phyloP scores from a whole-genome alignment of 2,329 filamentous ascomycete genomes.

The Lecanosticta acicola region DNA sequence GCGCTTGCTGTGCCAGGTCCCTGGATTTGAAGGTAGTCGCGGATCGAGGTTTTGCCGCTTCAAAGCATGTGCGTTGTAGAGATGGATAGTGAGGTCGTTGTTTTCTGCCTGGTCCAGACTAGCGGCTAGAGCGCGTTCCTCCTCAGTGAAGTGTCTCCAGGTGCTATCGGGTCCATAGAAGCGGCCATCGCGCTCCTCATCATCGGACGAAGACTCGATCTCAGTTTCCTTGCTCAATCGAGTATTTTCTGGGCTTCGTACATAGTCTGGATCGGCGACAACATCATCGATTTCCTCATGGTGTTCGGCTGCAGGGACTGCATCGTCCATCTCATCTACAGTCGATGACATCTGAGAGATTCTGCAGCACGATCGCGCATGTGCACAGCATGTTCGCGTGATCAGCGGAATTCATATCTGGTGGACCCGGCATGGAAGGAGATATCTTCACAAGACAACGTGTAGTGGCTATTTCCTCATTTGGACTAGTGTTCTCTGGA shows the following conservation, averaged over 20 bases:
- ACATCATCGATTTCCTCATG: background rate
- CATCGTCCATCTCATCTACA: slow-evolving; percentile 9
- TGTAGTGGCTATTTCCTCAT: background rate
- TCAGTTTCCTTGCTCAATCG: slow-evolving; percentile 1
- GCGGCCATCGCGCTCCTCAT: slow-evolving; percentile 50
- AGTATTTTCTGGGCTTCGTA: slow-evolving; percentile 1
- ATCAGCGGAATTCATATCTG: too few species aligned
- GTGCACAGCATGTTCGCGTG: too few species aligned
- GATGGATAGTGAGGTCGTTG: slow-evolving; percentile 65
- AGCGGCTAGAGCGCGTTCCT: slow-evolving; percentile 57
- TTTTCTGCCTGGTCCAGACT: slow-evolving; percentile 60
- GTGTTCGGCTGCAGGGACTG: background rate
- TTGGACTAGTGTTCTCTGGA: background rate
- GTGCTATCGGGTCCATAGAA: slow-evolving; percentile 62
- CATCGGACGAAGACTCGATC: slow-evolving; percentile 1
- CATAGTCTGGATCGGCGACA: background rate
- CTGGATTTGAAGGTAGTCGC: slow-evolving; percentile 4
- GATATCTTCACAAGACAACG: background rate
- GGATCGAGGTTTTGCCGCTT: slow-evolving; percentile 45
- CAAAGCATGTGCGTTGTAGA: slow-evolving; percentile 71
- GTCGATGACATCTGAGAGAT: too few species aligned
- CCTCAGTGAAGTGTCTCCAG: slow-evolving; percentile 59
- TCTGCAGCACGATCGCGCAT: too few species aligned
- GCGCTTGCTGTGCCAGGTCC: slow-evolving; percentile 38
- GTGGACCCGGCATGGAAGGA: too few species aligned